These are phyloP conservation scores for Cokeromyces recurvatus DNA, from an alignment of 371 early-diverging fungal genomes.

Conservation along the genomic window DNA sequence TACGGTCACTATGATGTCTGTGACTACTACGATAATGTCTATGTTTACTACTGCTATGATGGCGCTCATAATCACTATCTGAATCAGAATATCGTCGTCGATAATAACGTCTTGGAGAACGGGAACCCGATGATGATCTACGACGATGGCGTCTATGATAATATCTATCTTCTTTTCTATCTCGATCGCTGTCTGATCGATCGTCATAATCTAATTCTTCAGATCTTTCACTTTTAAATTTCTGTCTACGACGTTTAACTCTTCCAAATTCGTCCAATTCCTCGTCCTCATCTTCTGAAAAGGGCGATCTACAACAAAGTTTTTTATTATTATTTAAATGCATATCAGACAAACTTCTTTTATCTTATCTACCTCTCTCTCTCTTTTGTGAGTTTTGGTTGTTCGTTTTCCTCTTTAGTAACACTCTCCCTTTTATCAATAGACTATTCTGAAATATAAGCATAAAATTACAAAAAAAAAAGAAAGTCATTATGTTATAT, in stretches of 20 bases:
- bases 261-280: conserved; percentile 46
- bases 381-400: too few species aligned
- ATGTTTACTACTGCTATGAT: background rate
- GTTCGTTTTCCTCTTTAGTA: too few species aligned
- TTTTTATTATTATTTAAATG: background rate
- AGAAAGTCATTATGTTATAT: too few species aligned
- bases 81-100: conserved; percentile 23
- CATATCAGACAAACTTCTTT: too few species aligned
- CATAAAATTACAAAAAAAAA: too few species aligned
- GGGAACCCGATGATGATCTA: conserved; percentile 25
- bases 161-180: conserved; percentile 10
- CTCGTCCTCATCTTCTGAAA: conserved; percentile 28
- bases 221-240: conserved; percentile 25
- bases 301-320: conserved; percentile 5
- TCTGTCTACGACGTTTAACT: conserved; percentile 41
- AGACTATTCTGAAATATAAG: too few species aligned
- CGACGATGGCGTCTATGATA: conserved; percentile 13
- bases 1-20: background rate
- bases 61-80: conserved; percentile 22
- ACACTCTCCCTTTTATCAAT: too few species aligned
- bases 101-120: conserved; percentile 17
- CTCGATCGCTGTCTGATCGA: conserved; percentile 33
- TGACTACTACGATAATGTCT: conserved; percentile 9
- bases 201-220: conserved; percentile 72
- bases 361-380: too few species aligned